Evolutionary conservation across 2,329 filamentous ascomycete species (phyloP).

Genomic region (Shiraia bambusicola): DNA sequence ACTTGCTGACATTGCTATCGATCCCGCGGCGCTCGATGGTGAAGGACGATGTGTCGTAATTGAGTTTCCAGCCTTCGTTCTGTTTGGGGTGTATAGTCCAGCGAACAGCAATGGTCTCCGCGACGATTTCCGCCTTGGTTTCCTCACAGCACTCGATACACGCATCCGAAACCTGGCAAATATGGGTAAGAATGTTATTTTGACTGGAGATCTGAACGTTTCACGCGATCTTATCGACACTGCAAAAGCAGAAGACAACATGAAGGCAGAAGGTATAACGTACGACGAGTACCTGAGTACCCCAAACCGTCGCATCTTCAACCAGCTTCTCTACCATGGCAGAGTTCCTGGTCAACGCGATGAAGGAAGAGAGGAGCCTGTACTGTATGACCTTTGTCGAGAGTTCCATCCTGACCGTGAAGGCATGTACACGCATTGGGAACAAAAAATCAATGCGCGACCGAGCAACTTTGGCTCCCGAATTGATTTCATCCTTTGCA

Average conservation of each 20-base stretch:
- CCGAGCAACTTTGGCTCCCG: slow-evolving; percentile 90
- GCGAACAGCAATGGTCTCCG: slow-evolving; percentile 83
- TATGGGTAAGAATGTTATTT: slow-evolving; percentile 79
- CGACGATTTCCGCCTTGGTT: slow-evolving; percentile 78
- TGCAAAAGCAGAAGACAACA: slow-evolving; percentile 69
- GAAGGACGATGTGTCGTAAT: slow-evolving; percentile 90
- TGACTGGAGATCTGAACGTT: slow-evolving; percentile 90
- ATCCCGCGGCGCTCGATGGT: slow-evolving; percentile 75
- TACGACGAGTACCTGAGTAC: slow-evolving; percentile 71
- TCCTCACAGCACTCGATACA: slow-evolving; percentile 76
- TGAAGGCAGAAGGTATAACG: slow-evolving; percentile 69
- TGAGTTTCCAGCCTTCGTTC: slow-evolving; percentile 92
- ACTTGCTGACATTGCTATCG: slow-evolving; percentile 60
- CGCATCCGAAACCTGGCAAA: slow-evolving; percentile 80
- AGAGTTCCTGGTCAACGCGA: slow-evolving; percentile 68
- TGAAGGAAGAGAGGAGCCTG: slow-evolving; percentile 66
- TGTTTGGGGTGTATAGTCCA: slow-evolving; percentile 90
- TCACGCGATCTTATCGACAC: slow-evolving; percentile 69
- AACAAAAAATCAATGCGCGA: slow-evolving; percentile 91
- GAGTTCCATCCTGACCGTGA: slow-evolving; percentile 74
- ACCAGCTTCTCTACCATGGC: slow-evolving; percentile 78
- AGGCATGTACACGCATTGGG: slow-evolving; percentile 98
- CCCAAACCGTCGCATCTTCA: slow-evolving; percentile 76
- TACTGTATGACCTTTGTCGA: slow-evolving; percentile 82
- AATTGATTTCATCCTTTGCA: slow-evolving; percentile 92